Base-by-base conservation (phyloP, 305 asterid species). In the Fraxinus sp. region DNA sequence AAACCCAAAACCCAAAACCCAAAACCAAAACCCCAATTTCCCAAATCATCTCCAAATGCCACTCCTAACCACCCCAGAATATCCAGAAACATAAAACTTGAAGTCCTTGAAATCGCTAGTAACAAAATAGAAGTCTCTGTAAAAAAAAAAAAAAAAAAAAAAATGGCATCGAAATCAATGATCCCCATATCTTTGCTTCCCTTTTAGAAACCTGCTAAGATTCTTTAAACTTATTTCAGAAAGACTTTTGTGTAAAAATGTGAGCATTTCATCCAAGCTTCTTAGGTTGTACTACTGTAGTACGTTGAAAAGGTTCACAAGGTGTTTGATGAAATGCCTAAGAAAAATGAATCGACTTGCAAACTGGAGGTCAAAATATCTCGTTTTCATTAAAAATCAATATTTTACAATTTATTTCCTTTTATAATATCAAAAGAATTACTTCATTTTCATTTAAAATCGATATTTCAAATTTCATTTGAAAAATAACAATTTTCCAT, bases 311-410 rank as follows among this genome's bases (percentile, higher is more conserved):
- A 87, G 32, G 99, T 98, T 0, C 99, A 93, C 88, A 81, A 91
- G 55, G 32, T 96, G 97, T 96, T 96, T 55, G 99, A 96, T 83
- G 68, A 87, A 90, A 93, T 94, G 99, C 91, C 93, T 11, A 85
- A 84, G 18, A 81, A 97, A 26, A 81, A 88, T 62, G 77, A 77
- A 0, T 92, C 97, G 0, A 90, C 98, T 5, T 96, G 28, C 28
- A 26, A 26, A 26, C 28, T 26, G 28, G 28, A 26, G 28, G 28
- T 26, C 28, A 37, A 39, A 39, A 8, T 39, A 39, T 39, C 13
- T 39, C 0, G 11, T 8, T 39, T 39, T 37, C 46, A 39, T 39
- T 39, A 39, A 39, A 39, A 39, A 39, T 8, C 2, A 39, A 39
- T 39, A 39, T 39, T 39, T 39, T 39, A n/a, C 2, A 39, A 39